Percentiles rank a stretch among this genome's conserved stretches.
Conservation (phyloP, 495 filamentous ascomycete genomes). For the Penicillium salamii region DNA sequence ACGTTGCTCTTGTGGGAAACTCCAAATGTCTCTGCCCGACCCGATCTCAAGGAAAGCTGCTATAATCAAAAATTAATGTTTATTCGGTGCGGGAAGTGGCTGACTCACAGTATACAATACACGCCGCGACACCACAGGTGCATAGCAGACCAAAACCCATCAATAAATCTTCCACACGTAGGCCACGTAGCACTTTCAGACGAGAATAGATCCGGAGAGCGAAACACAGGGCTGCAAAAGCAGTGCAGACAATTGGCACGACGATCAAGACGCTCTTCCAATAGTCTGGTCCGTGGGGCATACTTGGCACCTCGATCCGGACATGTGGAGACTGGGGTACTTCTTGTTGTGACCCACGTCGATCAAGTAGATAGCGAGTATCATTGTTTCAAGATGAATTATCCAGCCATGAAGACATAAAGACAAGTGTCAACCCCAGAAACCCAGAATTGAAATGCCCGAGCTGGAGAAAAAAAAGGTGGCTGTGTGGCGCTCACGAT, state of each 20-base stretch:
- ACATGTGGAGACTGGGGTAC: not conserved
- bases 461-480: no score
- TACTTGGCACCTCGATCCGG: not conserved
- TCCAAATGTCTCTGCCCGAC: not conserved
- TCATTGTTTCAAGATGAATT: not conserved
- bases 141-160: not conserved
- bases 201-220: not conserved
- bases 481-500: no score
- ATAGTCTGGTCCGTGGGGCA: slow-evolving; percentile 1
- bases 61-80: not conserved
- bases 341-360: not conserved
- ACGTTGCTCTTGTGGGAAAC: not conserved
- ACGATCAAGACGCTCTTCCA: slow-evolving; percentile 20
- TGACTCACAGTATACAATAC: not conserved
- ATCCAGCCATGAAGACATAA: not conserved
- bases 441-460: no score
- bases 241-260: slow-evolving; percentile 19
- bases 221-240: slow-evolving; percentile 2
- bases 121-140: not conserved
- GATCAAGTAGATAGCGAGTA: not conserved
- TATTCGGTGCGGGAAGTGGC: not conserved
- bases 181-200: not conserved
- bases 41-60: not conserved
- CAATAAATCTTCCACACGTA: not conserved
- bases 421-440: no score